Evolutionary conservation across 441 rosid species (phyloP).

Genomic region (Francoa sonchifolia): DNA sequence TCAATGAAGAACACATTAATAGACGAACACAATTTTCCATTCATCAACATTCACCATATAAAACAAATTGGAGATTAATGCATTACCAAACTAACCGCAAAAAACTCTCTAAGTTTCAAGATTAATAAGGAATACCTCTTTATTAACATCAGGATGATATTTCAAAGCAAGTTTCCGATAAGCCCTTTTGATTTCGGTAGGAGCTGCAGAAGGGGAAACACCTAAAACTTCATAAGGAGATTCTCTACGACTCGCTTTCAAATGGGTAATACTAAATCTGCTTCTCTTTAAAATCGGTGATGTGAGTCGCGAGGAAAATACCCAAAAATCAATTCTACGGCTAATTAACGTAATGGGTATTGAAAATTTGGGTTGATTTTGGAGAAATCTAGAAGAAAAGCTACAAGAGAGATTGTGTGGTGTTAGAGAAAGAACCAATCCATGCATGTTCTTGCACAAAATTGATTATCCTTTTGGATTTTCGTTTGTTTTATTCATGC

Average conservation of each 20-base stretch:
- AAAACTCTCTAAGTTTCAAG: background rate
- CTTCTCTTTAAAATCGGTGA: constrained; percentile 1
- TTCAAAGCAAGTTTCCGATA: constrained; percentile 90
- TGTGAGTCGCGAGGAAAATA: constrained; percentile 7
- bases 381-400: constrained; percentile 27
- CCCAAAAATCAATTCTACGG: constrained; percentile 13
- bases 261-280: constrained; percentile 8
- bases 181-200: constrained; percentile 82
- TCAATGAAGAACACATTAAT: no score
- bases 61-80: no score
- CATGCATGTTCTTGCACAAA: constrained; percentile 27
- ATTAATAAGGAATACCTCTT: constrained; percentile 74
- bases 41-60: no score
- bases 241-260: constrained; percentile 48
- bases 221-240: constrained; percentile 86
- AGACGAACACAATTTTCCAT: no score
- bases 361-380: constrained; percentile 17
- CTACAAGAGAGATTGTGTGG: constrained; percentile 13
- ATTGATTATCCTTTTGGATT: background rate
- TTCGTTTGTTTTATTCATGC: no score
- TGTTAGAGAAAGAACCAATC: constrained; percentile 17
- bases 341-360: constrained; percentile 26
- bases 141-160: constrained; percentile 91
- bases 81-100: no score
- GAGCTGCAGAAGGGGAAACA: constrained; percentile 65